Base-by-base conservation (phyloP, 2,329 filamentous ascomycete genomes). In the Aspergillus viridinutans region DNA sequence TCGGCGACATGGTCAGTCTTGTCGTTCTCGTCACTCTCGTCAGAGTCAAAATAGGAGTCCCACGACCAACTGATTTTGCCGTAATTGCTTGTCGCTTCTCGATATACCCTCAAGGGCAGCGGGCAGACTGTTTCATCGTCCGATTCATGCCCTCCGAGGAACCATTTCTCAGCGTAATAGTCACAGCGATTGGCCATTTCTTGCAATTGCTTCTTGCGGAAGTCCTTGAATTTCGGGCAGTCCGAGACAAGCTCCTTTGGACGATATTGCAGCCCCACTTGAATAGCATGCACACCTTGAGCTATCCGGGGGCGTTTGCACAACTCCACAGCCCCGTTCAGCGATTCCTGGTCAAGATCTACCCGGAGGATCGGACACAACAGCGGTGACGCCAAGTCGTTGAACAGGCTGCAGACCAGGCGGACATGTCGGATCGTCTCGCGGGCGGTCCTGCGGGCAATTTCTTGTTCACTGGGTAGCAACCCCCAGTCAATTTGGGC, bases 31-130 rank as follows among this genome's bases (percentile, higher is more conserved):
- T 17, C 32, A 17, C 32, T 6, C 12, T 35, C 12, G 32, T 38
- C 32, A 17, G 32, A 7, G 32, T 7, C 0, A n/a, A 38, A 38
- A 7, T 38, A 17, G 14, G 2, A 1, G 14, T 38, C 32, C 32
- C 32, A 38, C 14, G 32, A 38, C 1, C 2, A 0, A 17, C 14
- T 1, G 32, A 38, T 17, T 17, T 17, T 6, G 4, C 1, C 0
- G 32, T 35, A 7, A 35, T 35, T 35, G 32, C 14, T 14, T 17
- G 1, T 3, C 14, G 32, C 32, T 35, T 35, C 32, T 3, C 14
- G 14, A 17, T 17, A 35, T 35, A 14, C 29, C 12, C 29, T 14
- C 4, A 5, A 4, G 29, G 10, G 10, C 2, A 12, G 10, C 10
- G 2, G 12, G 32, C 32, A 7, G 14, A 7, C 32, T 6, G 32